phyloP scores from a whole-genome alignment of 1,284 basidiomycete species.

The Leccinum pachyderme region DNA sequence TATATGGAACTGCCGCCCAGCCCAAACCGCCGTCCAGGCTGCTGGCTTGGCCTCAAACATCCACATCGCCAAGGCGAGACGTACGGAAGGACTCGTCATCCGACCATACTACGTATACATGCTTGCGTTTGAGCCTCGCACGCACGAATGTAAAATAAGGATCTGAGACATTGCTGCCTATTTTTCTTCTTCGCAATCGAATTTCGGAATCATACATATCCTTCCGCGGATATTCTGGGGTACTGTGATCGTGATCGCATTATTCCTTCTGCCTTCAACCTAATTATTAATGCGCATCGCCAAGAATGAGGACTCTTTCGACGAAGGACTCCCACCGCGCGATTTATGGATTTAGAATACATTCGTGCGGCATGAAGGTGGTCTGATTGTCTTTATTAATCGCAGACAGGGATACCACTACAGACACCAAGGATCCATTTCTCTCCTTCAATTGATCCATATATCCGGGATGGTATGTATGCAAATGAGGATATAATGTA shows the following conservation, averaged over 20 bases:
- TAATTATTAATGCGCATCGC: background rate
- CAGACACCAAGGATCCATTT: background rate
- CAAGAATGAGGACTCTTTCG: background rate
- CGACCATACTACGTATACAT: no score
- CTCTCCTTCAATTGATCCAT: background rate
- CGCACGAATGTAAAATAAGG: no score
- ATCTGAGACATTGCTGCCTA: no score
- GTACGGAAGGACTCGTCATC: no score
- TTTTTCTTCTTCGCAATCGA: no score
- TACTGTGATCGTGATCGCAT: background rate
- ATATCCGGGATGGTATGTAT: background rate
- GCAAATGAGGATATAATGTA: constrained; percentile 8
- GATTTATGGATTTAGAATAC: no score
- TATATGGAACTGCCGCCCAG: background rate
- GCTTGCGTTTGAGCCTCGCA: no score
- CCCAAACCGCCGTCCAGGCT: background rate
- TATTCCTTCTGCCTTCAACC: background rate
- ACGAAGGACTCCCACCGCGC: no score
- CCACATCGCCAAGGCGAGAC: background rate
- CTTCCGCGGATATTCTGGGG: no score
- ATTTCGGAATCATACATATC: no score
- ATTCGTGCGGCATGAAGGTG: no score
- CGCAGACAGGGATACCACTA: background rate
- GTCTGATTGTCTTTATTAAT: background rate
- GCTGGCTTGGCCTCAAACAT: background rate